These are phyloP conservation scores for Eucalyptus tenuipes DNA, from an alignment of 345 rosid species.

Conservation along the genomic window DNA sequence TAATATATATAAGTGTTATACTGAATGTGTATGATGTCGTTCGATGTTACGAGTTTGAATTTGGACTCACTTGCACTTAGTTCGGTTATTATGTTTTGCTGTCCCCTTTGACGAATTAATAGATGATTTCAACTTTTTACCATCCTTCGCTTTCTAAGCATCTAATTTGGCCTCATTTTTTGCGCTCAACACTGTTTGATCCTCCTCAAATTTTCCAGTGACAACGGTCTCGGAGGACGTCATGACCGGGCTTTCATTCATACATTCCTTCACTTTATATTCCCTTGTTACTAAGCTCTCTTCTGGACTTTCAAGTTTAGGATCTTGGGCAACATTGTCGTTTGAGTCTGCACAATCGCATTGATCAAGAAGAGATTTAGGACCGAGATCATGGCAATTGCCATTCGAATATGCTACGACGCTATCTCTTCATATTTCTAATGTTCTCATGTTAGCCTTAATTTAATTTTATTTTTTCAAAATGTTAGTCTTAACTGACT, in stretches of 20 bases:
- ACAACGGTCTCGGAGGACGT: constrained; percentile 7
- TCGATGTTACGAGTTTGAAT: no score
- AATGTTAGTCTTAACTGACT: not conserved
- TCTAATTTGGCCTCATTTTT: constrained; percentile 6
- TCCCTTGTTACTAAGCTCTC: constrained; percentile 52
- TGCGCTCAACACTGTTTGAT: not conserved
- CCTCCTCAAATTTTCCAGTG: constrained; percentile 15
- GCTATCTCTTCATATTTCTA: constrained; percentile 69
- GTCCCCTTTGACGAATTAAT: no score
- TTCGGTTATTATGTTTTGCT: no score
- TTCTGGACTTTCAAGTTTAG: constrained; percentile 13
- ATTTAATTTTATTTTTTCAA: no score
- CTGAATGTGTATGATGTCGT: no score
- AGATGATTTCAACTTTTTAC: no score
- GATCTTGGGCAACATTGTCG: constrained; percentile 5
- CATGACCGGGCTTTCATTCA: constrained; percentile 35
- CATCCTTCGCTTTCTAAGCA: not conserved
- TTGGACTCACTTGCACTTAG: no score
- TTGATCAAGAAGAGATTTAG: no score
- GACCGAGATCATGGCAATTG: constrained; percentile 4
- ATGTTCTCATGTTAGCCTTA: not conserved
- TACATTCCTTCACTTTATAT: constrained; percentile 77
- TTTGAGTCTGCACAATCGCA: no score
- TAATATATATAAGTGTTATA: no score
- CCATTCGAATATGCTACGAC: constrained; percentile 37